Percentiles rank a stretch among this genome's conserved stretches.
Evolutionary conservation across 176 grass and related monocot species (phyloP).

Genomic region (Urochloa ruziziensis): DNA sequence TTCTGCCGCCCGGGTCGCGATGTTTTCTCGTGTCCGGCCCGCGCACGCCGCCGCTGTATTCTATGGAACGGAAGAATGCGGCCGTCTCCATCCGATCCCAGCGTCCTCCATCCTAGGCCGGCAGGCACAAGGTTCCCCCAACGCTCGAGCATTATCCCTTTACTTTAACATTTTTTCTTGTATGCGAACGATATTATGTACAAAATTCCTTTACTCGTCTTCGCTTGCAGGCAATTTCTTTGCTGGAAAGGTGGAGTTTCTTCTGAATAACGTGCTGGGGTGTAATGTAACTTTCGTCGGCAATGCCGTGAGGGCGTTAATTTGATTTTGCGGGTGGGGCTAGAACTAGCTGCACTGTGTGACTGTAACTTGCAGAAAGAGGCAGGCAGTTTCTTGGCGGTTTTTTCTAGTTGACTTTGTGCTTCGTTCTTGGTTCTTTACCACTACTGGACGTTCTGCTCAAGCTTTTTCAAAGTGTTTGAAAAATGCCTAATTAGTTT

Average conservation of each 20-base stretch:
- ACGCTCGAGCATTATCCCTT: too few species aligned
- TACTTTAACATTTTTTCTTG: too few species aligned
- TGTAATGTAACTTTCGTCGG: slow-evolving; percentile 12
- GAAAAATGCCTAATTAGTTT: neutral
- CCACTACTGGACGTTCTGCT: neutral
- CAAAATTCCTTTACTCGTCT: neutral
- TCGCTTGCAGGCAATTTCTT: neutral
- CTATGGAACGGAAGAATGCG: slow-evolving; percentile 13
- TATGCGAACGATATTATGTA: neutral
- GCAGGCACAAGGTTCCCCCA: slow-evolving; percentile 2
- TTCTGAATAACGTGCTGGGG: neutral
- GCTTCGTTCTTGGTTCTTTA: slow-evolving; percentile 9
- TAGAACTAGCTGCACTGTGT: neutral
- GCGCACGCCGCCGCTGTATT: slow-evolving; percentile 32
- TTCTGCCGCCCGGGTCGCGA: slow-evolving; percentile 4
- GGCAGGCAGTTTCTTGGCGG: neutral
- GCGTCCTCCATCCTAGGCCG: neutral
- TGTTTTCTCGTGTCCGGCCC: slow-evolving; percentile 6
- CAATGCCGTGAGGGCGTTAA: slow-evolving; percentile 3
- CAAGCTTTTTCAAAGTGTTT: too few species aligned
- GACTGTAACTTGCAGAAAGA: neutral
- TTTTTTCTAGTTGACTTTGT: slow-evolving; percentile 14
- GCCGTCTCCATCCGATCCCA: slow-evolving; percentile 26
- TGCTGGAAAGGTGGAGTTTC: neutral
- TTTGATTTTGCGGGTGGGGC: neutral